A percentile compares a stretch with the other conserved stretches of the same genome.
Evolutionary conservation across 2,329 filamentous ascomycete genomes (phyloP).

Genomic region (Clathrospora elynae): DNA sequence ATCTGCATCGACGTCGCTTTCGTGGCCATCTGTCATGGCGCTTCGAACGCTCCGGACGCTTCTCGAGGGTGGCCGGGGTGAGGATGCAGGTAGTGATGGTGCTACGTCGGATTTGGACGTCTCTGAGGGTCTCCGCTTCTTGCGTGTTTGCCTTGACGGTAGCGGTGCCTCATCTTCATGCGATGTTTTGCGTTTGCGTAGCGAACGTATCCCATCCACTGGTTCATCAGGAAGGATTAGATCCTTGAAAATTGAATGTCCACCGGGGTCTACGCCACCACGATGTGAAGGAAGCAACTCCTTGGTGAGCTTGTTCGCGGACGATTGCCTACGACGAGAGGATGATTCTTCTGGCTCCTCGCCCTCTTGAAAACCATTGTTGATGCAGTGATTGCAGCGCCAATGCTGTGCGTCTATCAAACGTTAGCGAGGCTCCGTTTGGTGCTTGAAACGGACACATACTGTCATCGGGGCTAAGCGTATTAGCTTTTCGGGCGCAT

Average conservation of each 20-base stretch:
- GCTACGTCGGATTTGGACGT: slow-evolving; percentile 40
- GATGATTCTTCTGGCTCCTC: slow-evolving; percentile 48
- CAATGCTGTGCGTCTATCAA: slow-evolving; percentile 61
- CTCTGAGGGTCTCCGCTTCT: slow-evolving; percentile 50
- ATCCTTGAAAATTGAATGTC: slow-evolving; percentile 76
- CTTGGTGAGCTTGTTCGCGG: slow-evolving; percentile 68
- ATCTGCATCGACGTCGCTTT: slow-evolving; percentile 36
- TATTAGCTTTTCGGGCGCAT: slow-evolving; percentile 77
- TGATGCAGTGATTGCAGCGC: slow-evolving; percentile 65
- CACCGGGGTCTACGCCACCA: slow-evolving; percentile 64
- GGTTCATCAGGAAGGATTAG: slow-evolving; percentile 73
- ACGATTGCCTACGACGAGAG: slow-evolving; percentile 59
- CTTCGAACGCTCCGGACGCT: slow-evolving; percentile 28
- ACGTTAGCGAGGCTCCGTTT: slow-evolving; percentile 24
- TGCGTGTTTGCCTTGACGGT: slow-evolving; percentile 48
- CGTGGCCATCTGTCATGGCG: slow-evolving; percentile 37
- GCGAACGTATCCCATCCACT: slow-evolving; percentile 74
- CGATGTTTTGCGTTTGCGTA: slow-evolving; percentile 85
- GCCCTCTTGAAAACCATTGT: slow-evolving; percentile 51
- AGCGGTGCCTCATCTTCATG: slow-evolving; percentile 65
- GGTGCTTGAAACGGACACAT: slow-evolving; percentile 44
- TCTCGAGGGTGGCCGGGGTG: slow-evolving; percentile 36
- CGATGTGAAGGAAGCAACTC: slow-evolving; percentile 73
- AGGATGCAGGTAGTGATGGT: slow-evolving; percentile 36
- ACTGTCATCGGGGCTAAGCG: slow-evolving; percentile 68